Percentiles rank a stretch among this genome's conserved stretches.
Evolutionary conservation across 768 basidiomycete species (phyloP).

Genomic region (Mycena galopus): DNA sequence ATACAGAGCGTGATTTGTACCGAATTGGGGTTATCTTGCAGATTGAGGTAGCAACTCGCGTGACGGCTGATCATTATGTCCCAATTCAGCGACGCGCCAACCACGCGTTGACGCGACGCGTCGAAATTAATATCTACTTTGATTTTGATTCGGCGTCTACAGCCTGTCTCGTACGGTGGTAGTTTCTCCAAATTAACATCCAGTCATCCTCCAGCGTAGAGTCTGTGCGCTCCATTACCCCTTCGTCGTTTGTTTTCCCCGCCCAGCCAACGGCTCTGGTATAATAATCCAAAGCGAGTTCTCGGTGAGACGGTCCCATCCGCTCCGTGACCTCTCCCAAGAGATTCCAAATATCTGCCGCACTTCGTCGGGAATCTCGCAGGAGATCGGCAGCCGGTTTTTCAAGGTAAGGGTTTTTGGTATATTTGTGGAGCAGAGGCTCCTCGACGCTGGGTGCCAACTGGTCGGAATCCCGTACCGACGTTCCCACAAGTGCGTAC

Average conservation of each 20-base stretch:
- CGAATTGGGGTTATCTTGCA: too few species aligned
- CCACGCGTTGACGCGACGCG: not conserved
- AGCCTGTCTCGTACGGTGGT: conserved; percentile 60
- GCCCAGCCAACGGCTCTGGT: conserved; percentile 80
- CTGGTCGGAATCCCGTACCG: conserved; percentile 43
- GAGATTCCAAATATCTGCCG: conserved; percentile 83
- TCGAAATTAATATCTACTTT: conserved; percentile 6
- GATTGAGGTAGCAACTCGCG: not conserved
- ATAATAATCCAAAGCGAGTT: conserved; percentile 69
- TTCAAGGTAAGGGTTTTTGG: conserved; percentile 62
- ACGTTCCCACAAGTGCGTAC: conserved; percentile 61
- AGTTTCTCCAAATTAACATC: conserved; percentile 72
- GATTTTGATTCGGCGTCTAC: conserved; percentile 5
- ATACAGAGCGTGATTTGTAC: too few species aligned
- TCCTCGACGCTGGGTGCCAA: conserved; percentile 50
- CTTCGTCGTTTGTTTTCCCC: conserved; percentile 56
- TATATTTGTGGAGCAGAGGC: conserved; percentile 59
- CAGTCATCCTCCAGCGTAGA: conserved; percentile 72
- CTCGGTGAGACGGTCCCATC: conserved; percentile 50
- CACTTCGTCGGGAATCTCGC: conserved; percentile 77
- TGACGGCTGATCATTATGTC: not conserved
- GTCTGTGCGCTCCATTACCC: conserved; percentile 59
- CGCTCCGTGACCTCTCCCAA: conserved; percentile 75
- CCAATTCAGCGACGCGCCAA: not conserved
- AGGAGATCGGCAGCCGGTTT: conserved; percentile 70